These are phyloP conservation scores for Cyclocybe aegerita DNA, from an alignment of 768 basidiomycete species.

Conservation along the genomic window DNA sequence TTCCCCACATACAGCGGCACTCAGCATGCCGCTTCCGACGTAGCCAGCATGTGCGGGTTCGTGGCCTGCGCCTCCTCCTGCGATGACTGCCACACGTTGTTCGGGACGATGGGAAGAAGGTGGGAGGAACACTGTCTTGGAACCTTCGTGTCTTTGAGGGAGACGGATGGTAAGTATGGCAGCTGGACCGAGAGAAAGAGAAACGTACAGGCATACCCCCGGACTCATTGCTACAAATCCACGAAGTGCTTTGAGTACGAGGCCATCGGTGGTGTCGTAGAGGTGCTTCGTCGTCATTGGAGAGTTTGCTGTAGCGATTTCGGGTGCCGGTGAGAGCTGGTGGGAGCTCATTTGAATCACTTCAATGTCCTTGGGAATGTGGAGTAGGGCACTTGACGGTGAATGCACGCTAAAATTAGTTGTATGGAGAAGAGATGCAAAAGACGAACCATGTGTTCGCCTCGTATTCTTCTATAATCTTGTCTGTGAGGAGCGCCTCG, in stretches of 20 bases:
- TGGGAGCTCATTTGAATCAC: no score
- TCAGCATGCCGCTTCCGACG: conserved; percentile 56
- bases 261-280: conserved; percentile 37
- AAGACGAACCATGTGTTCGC: no score
- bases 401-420: no score
- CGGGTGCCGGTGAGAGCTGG: no score
- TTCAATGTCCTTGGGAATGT: no score
- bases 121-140: conserved; percentile 31
- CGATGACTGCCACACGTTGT: conserved; percentile 38
- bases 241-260: conserved; percentile 41
- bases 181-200: neutral
- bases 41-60: conserved; percentile 61
- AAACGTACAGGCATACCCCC: conserved; percentile 33
- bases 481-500: no score
- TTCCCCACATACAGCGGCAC: conserved; percentile 58
- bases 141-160: conserved; percentile 30
- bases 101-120: conserved; percentile 16
- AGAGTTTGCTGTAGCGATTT: no score
- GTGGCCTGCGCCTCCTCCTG: conserved; percentile 56
- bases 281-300: conserved; percentile 31
- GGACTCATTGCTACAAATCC: conserved; percentile 43
- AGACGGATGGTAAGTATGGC: neutral
- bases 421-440: no score
- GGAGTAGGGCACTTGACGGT: no score
- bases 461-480: no score